Evolutionary conservation across 495 filamentous ascomycete genomes (phyloP), one percentile per base, ranked within the genome.

Genomic region (Tuber magnatum): DNA sequence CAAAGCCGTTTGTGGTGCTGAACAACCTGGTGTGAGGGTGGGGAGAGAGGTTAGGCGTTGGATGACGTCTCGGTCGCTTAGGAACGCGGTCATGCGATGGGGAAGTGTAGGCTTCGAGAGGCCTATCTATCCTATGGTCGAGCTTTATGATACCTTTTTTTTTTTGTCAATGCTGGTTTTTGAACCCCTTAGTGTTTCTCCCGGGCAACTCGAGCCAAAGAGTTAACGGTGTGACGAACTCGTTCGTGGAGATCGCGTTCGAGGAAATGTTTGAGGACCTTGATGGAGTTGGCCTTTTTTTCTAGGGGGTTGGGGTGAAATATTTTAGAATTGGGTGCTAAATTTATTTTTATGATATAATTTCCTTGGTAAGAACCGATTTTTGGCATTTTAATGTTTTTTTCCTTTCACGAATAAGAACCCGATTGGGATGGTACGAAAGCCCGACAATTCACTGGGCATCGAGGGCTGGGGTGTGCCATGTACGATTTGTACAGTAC

Each of bases 21-120:
- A 65, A 65, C 28, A 18, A 65, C 35, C 35, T 65, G n/a, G n/a
- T 61, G 51, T 3, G n/a, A 65, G 12, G 32, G 14, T 51, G 46
- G 56, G 56, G 56, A n/a, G 28, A 56, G 56, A 32, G 14, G 3
- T 35, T 18, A 35, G 28, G 56, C 56, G 56, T 65, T 65, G 28
- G 56, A 65, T 65, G 56, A 65, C 56, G 56, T 65, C 56, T 61
- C n/a, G n/a, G 24, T 35, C 56, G 56, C 28, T 65, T 65, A 65
- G 32, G 56, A 35, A 65, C 56, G 56, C 56, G 56, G 28, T 61
- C 51, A 61, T 65, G 56, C 56, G 56, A 65, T 65, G 5, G 22
- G 28, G 56, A 20, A 35, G 28, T 65, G 28, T 61, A 28, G 5
- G 56, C 35, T 32, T 35, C 6, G 3, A 32, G 28, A 20, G 28